These are phyloP conservation scores for Aethionema arabicum DNA, from an alignment of 345 rosid species.

Conservation along the genomic window DNA sequence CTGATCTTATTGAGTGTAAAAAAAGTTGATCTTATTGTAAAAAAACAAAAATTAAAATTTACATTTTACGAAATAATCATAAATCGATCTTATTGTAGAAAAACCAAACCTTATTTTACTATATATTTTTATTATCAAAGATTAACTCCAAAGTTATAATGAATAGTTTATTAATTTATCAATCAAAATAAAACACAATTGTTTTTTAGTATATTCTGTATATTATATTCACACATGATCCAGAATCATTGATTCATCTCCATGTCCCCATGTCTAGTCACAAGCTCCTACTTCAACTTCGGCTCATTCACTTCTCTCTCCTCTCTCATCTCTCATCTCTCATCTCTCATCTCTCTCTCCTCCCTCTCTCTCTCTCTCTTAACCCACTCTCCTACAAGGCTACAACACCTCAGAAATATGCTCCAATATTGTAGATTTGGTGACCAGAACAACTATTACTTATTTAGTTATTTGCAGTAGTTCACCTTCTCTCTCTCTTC, in stretches of 20 bases:
- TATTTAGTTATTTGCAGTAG: slow-evolving; percentile 48
- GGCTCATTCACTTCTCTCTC: background rate
- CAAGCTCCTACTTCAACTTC: slow-evolving; percentile 38
- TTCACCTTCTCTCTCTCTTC: slow-evolving; percentile 51
- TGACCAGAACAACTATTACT: slow-evolving; percentile 60
- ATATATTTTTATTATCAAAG: no score
- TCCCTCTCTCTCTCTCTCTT: slow-evolving; percentile 24
- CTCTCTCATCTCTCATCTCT: slow-evolving; percentile 20
- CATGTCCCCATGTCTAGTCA: slow-evolving; percentile 40
- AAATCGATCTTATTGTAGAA: no score
- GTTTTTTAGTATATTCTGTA: background rate
- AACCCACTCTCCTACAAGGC: slow-evolving; percentile 19
- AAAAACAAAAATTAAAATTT: no score
- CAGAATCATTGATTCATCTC: slow-evolving; percentile 31
- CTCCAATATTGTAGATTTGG: slow-evolving; percentile 49
- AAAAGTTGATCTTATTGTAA: no score
- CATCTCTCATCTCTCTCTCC: slow-evolving; percentile 26
- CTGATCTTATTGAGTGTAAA: no score
- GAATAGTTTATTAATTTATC: no score
- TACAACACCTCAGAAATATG: slow-evolving; percentile 25
- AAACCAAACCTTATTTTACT: no score
- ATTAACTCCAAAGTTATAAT: no score
- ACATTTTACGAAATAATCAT: no score
- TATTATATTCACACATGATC: slow-evolving; percentile 4
- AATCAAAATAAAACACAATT: no score